Evolutionary conservation across 2,329 filamentous ascomycete genomes (phyloP), one percentile per base, ranked within the genome.

Genomic region (Arachnopeziza araneosa): DNA sequence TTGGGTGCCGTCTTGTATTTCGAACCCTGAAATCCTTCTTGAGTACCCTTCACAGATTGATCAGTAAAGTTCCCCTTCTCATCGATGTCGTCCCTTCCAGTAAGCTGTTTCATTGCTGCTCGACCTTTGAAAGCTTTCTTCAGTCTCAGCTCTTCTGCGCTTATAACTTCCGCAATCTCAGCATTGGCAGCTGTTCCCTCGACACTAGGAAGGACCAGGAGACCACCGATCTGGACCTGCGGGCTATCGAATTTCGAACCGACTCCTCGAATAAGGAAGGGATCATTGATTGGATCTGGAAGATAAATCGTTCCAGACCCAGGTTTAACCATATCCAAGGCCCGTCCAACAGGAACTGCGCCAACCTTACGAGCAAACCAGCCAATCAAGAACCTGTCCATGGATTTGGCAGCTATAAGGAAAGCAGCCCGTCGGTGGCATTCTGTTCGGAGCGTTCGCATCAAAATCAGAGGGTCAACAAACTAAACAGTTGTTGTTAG

Each of bases 341-440:
- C 92, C 69, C 95, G 84, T 58, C 92, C 91, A 56, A 99, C 95
- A n/a, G 93, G 91, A 23, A 99, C 90, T 7, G 91, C 89, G 48
- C 95, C 93, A 55, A 93, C 90, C 73, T 91, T 85, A 56, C 90
- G 84, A 24, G 95, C 93, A 66, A 91, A 83, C 79, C 88, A 88
- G 50, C 95, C 95, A 69, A 99, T 92, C 72, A 98, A 96, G 72
- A 77, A 84, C 69, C 93, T 87, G 69, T 91, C 86, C 77, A 98
- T 96, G 1, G 93, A 97, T 74, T 97, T 98, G 69, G 96, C 93
- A 23, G 95, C 95, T 63, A 96, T 95, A 55, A 99, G 84, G 71
- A 96, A 93, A 56, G 92, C 91, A 60, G 96, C 91, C 57, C 95
- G 90, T 67, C 95, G 90, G 66, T 89, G 87, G 58, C 92, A 89